Percentiles rank a stretch among this genome's conserved stretches.
phyloP scores from a whole-genome alignment of 2,329 filamentous ascomycete genomes.

The Verticillium alfalfae region DNA sequence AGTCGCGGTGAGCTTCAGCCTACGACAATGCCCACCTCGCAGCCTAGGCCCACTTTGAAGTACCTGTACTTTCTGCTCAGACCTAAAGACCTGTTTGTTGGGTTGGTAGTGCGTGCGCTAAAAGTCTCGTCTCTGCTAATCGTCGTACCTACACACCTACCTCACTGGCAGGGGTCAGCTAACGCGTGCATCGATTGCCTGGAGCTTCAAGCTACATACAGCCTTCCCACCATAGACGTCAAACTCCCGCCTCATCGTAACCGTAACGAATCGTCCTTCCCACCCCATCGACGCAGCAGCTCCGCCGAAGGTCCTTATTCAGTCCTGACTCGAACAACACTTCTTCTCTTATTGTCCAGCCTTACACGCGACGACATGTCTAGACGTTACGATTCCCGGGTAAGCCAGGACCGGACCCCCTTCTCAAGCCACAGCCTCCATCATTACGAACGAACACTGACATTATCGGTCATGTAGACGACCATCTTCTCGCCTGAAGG shows the following conservation, averaged over 20 bases:
- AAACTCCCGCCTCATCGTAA: constrained; percentile 4
- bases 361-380: constrained; percentile 59
- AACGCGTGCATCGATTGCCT: constrained; percentile 16
- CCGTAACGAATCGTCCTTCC: not conserved
- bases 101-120: not conserved
- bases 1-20: not conserved
- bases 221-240: not conserved
- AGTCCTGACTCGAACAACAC: not conserved
- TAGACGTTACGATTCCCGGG: constrained; percentile 94
- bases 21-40: not conserved
- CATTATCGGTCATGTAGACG: constrained; percentile 51
- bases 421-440: constrained; percentile 16
- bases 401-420: constrained; percentile 41
- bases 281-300: not conserved
- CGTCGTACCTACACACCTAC: not conserved
- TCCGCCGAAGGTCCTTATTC: not conserved
- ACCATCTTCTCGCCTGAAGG: constrained; percentile 99
- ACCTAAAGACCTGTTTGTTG: not conserved
- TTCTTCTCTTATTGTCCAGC: not conserved
- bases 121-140: not conserved
- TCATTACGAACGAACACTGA: constrained; percentile 13
- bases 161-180: not conserved
- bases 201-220: constrained; percentile 13
- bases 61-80: not conserved
- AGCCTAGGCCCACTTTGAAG: not conserved